Evolutionary conservation across 805 yeast species (phyloP).

Genomic region (Grigorovia yakushimaensis): DNA sequence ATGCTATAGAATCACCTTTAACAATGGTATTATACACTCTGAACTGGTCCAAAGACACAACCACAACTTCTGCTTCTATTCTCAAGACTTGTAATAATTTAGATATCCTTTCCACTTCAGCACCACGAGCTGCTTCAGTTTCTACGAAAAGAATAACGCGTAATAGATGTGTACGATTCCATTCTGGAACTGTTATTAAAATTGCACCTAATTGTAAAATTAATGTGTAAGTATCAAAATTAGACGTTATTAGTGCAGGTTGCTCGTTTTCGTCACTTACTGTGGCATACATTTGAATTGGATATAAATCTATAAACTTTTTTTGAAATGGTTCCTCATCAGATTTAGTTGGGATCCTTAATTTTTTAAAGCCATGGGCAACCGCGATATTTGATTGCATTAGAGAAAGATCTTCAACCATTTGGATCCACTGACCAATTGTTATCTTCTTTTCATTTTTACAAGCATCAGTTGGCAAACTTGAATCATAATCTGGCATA

Average conservation of each 20-base stretch:
- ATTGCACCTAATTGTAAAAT: slow-evolving; percentile 92
- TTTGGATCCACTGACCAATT: slow-evolving; percentile 80
- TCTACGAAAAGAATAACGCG: slow-evolving; percentile 91
- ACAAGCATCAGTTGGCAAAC: slow-evolving; percentile 71
- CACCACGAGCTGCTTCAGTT: slow-evolving; percentile 52
- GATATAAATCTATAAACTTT: slow-evolving; percentile 77
- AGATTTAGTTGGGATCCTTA: slow-evolving; percentile 50
- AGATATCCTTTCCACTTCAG: slow-evolving; percentile 54
- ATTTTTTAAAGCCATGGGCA: slow-evolving; percentile 71
- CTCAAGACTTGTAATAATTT: slow-evolving; percentile 66
- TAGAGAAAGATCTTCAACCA: slow-evolving; percentile 79
- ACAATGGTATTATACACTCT: slow-evolving; percentile 65
- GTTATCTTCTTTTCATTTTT: slow-evolving; percentile 60
- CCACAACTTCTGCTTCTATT: slow-evolving; percentile 73
- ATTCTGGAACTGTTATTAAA: slow-evolving; percentile 81
- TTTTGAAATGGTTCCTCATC: slow-evolving; percentile 23
- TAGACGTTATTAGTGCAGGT: slow-evolving; percentile 58
- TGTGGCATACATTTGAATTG: slow-evolving; percentile 91
- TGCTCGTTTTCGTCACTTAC: slow-evolving; percentile 28
- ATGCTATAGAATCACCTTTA: slow-evolving; percentile 45
- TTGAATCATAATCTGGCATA: slow-evolving; percentile 4
- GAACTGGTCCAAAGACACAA: slow-evolving; percentile 53
- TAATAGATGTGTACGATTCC: slow-evolving; percentile 69
- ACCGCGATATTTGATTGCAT: slow-evolving; percentile 90
- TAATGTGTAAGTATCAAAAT: slow-evolving; percentile 91